Evolutionary conservation across 805 yeast species (phyloP).

Genomic region (Yamadazyma sp.): DNA sequence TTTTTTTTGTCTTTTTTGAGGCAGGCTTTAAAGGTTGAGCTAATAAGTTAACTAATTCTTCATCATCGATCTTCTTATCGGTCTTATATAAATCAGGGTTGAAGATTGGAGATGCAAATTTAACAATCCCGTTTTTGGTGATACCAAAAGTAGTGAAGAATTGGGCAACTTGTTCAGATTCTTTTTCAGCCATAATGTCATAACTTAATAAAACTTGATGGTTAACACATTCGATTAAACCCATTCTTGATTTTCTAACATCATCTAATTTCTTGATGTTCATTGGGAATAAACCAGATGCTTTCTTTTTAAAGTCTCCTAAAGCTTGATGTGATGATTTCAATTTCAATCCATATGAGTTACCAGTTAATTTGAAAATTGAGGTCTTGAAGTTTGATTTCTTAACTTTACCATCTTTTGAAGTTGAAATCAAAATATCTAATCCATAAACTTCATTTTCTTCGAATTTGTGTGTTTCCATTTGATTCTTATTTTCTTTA

Average conservation of each 20-base stretch:
- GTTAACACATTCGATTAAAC: conserved; percentile 67
- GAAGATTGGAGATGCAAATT: conserved; percentile 56
- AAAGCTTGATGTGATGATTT: conserved; percentile 65
- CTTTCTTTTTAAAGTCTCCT: conserved; percentile 64
- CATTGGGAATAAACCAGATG: conserved; percentile 62
- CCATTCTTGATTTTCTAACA: conserved; percentile 69
- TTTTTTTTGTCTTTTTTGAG: conserved; percentile 27
- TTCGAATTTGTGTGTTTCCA: conserved; percentile 64
- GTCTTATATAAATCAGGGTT: conserved; percentile 47
- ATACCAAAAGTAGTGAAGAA: conserved; percentile 72
- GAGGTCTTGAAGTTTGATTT: conserved; percentile 60
- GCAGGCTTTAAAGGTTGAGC: conserved; percentile 50
- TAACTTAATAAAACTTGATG: conserved; percentile 67
- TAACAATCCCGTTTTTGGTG: conserved; percentile 69
- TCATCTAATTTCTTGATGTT: conserved; percentile 63
- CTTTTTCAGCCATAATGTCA: conserved; percentile 66
- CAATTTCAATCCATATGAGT: conserved; percentile 64
- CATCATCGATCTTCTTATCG: conserved; percentile 54
- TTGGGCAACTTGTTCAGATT: conserved; percentile 65
- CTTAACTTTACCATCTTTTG: conserved; percentile 64
- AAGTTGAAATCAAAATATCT: conserved; percentile 65
- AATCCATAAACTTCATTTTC: conserved; percentile 77
- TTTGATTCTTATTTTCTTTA: conserved; percentile 60
- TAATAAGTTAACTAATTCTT: conserved; percentile 44
- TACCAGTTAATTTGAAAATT: conserved; percentile 69